phyloP scores from a whole-genome alignment of 768 basidiomycete species.

The Suillus luteus region DNA sequence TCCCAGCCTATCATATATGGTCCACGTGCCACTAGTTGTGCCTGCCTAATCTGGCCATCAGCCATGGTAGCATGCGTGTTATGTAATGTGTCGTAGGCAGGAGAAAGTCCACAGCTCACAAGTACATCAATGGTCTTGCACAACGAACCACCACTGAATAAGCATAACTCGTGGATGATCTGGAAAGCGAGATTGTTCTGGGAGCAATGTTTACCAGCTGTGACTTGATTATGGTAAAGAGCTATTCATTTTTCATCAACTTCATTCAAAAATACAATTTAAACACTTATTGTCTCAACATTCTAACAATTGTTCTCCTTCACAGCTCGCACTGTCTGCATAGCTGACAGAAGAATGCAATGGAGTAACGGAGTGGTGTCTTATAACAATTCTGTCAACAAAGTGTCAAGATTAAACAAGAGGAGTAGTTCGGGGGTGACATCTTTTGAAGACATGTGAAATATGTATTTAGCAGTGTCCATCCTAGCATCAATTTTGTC shows the following conservation, averaged over 20 bases:
- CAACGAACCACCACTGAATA: neutral
- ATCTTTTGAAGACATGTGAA: neutral
- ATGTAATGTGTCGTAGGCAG: neutral
- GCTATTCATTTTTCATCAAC: neutral
- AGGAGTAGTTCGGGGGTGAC: too few relatives aligned
- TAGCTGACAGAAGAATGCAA: neutral
- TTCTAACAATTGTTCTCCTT: neutral
- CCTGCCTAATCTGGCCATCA: neutral
- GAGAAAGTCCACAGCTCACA: neutral
- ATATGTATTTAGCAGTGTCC: neutral
- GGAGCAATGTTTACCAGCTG: neutral
- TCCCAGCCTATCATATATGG: conserved; percentile 18
- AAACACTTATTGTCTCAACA: neutral
- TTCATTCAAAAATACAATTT: neutral
- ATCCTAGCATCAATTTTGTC: neutral
- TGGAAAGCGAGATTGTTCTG: neutral
- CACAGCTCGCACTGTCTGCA: neutral
- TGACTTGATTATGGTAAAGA: neutral
- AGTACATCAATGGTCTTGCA: neutral
- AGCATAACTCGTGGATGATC: neutral
- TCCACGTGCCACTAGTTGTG: neutral
- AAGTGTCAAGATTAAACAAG: too few relatives aligned
- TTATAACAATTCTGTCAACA: too few relatives aligned
- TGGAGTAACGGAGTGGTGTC: too few relatives aligned
- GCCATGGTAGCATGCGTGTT: too few relatives aligned